Percentiles rank a stretch among this genome's conserved stretches.
Conservation (phyloP, 139 green algal species). For the Astrephomene gubernaculifera region DNA sequence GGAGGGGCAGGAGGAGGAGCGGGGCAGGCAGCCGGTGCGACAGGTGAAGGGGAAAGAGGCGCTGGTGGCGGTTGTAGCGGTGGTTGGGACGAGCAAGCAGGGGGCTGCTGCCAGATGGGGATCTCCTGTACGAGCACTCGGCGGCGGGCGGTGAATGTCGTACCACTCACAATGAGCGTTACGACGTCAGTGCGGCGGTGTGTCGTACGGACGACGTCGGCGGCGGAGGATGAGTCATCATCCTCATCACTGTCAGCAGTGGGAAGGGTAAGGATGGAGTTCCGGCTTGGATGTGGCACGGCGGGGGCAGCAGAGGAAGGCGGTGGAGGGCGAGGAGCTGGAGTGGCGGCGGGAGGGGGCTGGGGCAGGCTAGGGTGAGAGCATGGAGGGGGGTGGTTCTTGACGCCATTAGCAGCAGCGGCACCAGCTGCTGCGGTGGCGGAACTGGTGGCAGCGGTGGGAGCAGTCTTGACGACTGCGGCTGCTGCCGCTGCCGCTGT, state of each 20-base stretch:
- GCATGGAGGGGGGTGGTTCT: too few species aligned
- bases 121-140: not conserved
- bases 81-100: not conserved
- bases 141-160: not conserved
- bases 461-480: not conserved
- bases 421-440: not conserved
- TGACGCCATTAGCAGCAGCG: not conserved
- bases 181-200: not conserved
- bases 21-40: not conserved
- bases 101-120: not conserved
- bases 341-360: too few species aligned
- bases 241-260: too few species aligned
- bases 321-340: too few species aligned
- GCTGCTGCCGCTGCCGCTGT: too few species aligned
- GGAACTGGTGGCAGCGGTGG: not conserved
- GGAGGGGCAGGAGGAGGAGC: not conserved
- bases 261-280: too few species aligned
- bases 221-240: too few species aligned
- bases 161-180: slow-evolving; percentile 9
- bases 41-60: not conserved
- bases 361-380: too few species aligned
- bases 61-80: not conserved
- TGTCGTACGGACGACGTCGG: too few species aligned
- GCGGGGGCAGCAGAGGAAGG: too few species aligned
- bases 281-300: too few species aligned